Evolutionary conservation across 495 filamentous ascomycete genomes (phyloP), one percentile per base, ranked within the genome.

Genomic region (Trichoderma parareesei): DNA sequence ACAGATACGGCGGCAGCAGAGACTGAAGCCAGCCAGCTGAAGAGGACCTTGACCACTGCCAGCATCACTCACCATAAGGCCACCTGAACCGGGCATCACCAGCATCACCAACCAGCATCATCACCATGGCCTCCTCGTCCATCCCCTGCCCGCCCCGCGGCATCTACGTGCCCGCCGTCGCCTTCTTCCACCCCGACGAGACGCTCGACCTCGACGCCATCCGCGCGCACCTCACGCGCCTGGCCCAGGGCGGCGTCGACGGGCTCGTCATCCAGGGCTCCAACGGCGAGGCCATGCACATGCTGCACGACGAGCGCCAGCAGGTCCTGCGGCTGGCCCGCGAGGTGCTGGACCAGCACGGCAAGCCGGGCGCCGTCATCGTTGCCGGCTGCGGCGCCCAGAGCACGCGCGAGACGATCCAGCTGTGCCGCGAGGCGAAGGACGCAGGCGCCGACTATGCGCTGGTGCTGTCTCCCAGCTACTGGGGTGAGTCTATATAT

Each of bases 121-220:
- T 5, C 53, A 14, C 53, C 27, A 57, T 57, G 53, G 20, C 53
- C 1, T 27, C 27, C 27, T 20, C 53, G 9, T 35, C 53, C 3
- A 57, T 57, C 37, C 53, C 27, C n/a, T 67, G 61, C 40, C 65
- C 65, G 4, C 64, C 64, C 20, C 64, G 64, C 11, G 87, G 88
- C 65, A 76, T 90, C 66, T 90, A 89, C 72, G 85, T 89, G 61
- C 88, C 88, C 55, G 88, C 87, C 61, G 79, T 88, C 48, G 84
- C 87, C 69, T 90, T 90, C 78, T 90, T 89, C 77, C 73, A 81
- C 4, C 70, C 76, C 8, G 64, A 73, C 41, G 81, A 84, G 65
- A 83, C 85, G 35, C 79, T 93, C 67, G 90, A 95, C 70, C 65
- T 90, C 10, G 76, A 82, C 41, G 84, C 87, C 13, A 86, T 82